Evolutionary conservation across 1,139 yeast genomes (phyloP), one percentile per base, ranked within the genome.

Genomic region (Chernovozyma sophiae-reginae): DNA sequence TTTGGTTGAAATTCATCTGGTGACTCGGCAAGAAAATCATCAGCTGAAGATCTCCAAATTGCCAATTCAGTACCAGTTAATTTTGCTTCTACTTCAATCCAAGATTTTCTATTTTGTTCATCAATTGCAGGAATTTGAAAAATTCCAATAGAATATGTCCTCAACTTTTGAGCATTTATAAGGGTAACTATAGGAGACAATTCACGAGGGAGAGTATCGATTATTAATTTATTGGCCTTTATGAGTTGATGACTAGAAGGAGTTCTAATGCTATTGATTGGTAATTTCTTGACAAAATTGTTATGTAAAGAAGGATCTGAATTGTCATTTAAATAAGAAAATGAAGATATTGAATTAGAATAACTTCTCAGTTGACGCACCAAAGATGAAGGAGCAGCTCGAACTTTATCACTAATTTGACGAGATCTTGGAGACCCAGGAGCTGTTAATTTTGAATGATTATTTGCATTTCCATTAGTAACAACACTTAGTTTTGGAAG

Each of bases 41-140:
- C 59, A 13, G 48, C 48, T 8, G 62, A 55, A 26, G 67, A 57
- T 36, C 67, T 56, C 76, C 77, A 72, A 33, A 74, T 62, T 3
- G 74, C 64, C 45, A 77, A 62, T 48, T 77, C 81, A 30, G 64
- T 67, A 24, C 82, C 82, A 12, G 72, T 63, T 41, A 77, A 55
- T 45, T 71, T 69, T 24, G 70, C 73, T 37, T 68, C 72, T 1
- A 65, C 72, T 35, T 58, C 62, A 14, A 60, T 40, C 71, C 72
- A 67, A 10, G 46, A 49, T 28, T 45, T 41, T 35, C 54, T 56
- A 14, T 49, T 52, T 11, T 43, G 30, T 2, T 31, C 44, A 12
- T 42, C 43, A 17, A 45, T 40, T 4, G 49, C 56, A 24, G 54
- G 60, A 7, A 65, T 45, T 18, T 49, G 53, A 39, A 69, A 48